Evolutionary conservation across 2,329 filamentous ascomycete genomes (phyloP).

Genomic region (Ophiobolus disseminans): DNA sequence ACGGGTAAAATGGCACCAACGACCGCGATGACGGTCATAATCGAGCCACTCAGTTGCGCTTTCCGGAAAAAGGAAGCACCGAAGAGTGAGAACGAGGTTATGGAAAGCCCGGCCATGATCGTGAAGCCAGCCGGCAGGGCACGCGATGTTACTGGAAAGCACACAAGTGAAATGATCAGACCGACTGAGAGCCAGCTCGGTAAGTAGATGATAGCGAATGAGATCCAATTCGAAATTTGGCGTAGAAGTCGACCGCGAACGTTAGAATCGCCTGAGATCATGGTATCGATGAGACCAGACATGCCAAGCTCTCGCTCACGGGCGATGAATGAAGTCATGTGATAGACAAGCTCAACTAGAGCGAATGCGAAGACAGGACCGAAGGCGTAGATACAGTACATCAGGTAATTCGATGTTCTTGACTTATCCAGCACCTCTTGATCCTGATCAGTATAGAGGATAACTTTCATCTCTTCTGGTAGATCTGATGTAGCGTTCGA

Average conservation of each 20-base stretch:
- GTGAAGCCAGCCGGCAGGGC: conserved; percentile 27
- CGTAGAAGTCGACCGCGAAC: conserved; percentile 25
- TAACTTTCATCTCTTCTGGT: conserved; percentile 14
- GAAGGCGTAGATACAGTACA: conserved; percentile 21
- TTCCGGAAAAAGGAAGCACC: conserved; percentile 35
- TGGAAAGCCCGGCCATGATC: conserved; percentile 29
- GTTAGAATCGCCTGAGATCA: conserved; percentile 33
- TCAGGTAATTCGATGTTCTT: conserved; percentile 17
- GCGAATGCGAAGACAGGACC: conserved; percentile 31
- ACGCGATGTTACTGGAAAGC: conserved; percentile 25
- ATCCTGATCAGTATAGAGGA: conserved; percentile 23
- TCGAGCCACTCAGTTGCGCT: conserved; percentile 33
- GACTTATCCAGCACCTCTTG: conserved; percentile 17
- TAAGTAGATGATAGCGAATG: conserved; percentile 37
- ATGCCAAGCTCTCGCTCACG: conserved; percentile 35
- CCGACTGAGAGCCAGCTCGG: conserved; percentile 33
- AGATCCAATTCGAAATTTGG: conserved; percentile 28
- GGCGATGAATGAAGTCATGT: conserved; percentile 35
- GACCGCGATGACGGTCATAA: conserved; percentile 27
- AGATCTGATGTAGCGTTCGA: conserved; percentile 8
- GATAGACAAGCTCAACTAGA: conserved; percentile 30
- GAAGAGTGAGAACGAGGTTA: conserved; percentile 33
- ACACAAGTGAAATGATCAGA: conserved; percentile 23
- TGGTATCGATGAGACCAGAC: conserved; percentile 33
- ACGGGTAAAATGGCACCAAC: conserved; percentile 30